A percentile compares a stretch with the other conserved stretches of the same genome.
These are phyloP conservation scores for Phytopythium helicoides DNA, from an alignment of 352 stramenopile species.

Conservation along the genomic window DNA sequence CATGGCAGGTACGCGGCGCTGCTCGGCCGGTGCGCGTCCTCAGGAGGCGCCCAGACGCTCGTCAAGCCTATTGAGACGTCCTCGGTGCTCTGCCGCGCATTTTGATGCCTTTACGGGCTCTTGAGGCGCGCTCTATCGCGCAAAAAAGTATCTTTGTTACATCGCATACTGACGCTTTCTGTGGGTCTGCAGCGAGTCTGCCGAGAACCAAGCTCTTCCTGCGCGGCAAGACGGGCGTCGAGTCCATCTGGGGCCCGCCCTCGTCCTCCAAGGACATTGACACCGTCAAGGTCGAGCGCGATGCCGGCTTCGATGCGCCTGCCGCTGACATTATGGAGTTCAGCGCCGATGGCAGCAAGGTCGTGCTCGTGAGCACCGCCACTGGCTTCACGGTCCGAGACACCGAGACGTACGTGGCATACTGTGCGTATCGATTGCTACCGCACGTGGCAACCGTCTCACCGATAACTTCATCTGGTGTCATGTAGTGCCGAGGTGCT, in stretches of 20 bases:
- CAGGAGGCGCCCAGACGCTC: no score
- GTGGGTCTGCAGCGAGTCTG: not conserved
- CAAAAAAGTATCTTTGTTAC: constrained; percentile 1
- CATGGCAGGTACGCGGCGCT: constrained; percentile 6
- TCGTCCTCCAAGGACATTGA: constrained; percentile 39
- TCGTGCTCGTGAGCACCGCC: constrained; percentile 62
- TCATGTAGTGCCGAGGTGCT: constrained; percentile 42
- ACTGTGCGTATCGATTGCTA: no score
- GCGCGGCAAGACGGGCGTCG: constrained; percentile 68
- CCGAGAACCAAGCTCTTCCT: constrained; percentile 84
- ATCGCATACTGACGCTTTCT: not conserved
- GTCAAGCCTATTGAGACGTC: no score
- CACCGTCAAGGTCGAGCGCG: constrained; percentile 38
- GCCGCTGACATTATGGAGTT: constrained; percentile 73
- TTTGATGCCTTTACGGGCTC: no score
- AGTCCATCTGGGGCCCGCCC: constrained; percentile 71
- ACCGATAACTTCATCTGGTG: no score
- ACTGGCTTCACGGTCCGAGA: constrained; percentile 66
- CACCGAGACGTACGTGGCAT: constrained; percentile 41
- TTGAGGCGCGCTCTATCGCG: no score
- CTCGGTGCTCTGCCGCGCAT: no score
- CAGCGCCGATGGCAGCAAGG: constrained; percentile 56
- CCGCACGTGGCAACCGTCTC: no score
- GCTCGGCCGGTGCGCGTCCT: not conserved
- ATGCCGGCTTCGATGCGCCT: constrained; percentile 47